phyloP scores from a whole-genome alignment of 768 basidiomycete species.

The Lentinula guzmanii region DNA sequence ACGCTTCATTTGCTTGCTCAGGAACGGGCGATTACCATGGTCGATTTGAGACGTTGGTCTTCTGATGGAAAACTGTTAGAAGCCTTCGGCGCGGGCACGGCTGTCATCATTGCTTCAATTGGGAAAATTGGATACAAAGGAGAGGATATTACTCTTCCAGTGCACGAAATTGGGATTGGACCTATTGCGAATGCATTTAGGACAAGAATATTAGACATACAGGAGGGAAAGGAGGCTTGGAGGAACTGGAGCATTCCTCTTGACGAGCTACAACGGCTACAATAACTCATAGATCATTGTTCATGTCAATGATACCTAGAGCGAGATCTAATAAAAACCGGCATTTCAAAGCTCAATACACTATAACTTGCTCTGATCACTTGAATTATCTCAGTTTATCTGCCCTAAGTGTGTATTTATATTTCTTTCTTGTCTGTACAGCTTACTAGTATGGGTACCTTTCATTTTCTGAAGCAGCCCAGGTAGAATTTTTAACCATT shows the following conservation, averaged over 20 bases:
- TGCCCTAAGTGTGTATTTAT: too few relatives aligned
- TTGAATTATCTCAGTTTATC: too few relatives aligned
- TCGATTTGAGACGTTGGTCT: constrained; percentile 41
- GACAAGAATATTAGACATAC: constrained; percentile 60
- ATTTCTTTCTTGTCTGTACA: too few relatives aligned
- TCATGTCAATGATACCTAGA: too few relatives aligned
- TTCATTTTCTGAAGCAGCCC: too few relatives aligned
- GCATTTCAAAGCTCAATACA: too few relatives aligned
- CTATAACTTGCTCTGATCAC: too few relatives aligned
- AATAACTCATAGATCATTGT: too few relatives aligned
- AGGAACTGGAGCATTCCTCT: constrained; percentile 63
- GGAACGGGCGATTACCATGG: constrained; percentile 59
- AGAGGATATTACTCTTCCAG: constrained; percentile 38
- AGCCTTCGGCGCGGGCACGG: constrained; percentile 75
- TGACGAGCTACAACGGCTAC: not conserved
- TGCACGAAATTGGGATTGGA: constrained; percentile 38
- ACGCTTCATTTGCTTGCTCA: constrained; percentile 32
- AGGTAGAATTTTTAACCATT: too few relatives aligned
- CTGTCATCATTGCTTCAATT: constrained; percentile 61
- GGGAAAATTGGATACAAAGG: constrained; percentile 56
- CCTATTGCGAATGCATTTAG: constrained; percentile 61
- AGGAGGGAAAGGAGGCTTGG: constrained; percentile 59
- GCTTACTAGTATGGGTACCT: too few relatives aligned
- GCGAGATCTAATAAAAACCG: too few relatives aligned
- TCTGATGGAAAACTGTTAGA: constrained; percentile 58